Evolutionary conservation across 257 asterid species (phyloP).

Genomic region (Lithospermum erythrorhizon): DNA sequence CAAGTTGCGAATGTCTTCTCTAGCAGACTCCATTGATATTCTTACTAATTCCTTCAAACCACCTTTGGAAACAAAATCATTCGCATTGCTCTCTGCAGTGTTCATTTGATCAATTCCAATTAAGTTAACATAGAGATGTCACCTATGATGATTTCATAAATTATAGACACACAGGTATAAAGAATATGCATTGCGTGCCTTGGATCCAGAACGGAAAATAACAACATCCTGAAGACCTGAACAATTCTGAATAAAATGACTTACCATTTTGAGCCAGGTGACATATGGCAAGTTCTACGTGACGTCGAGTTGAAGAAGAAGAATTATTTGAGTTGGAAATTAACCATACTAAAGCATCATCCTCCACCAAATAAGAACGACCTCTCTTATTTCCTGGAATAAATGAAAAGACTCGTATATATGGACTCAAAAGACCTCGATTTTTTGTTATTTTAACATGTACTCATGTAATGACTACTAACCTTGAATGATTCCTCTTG

Average conservation of each 20-base stretch:
- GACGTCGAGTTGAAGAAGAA: slow-evolving; percentile 58
- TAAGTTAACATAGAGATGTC: too few species aligned
- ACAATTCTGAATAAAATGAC: slow-evolving; percentile 3
- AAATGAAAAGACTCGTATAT: slow-evolving; percentile 10
- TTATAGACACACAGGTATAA: too few species aligned
- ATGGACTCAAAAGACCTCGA: slow-evolving; percentile 1
- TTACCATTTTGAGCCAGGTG: slow-evolving; percentile 94
- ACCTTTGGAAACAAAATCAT: slow-evolving; percentile 53
- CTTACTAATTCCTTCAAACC: slow-evolving; percentile 50
- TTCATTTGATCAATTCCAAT: not conserved
- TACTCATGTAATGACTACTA: slow-evolving; percentile 1
- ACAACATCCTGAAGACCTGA: not conserved
- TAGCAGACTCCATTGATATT: slow-evolving; percentile 55
- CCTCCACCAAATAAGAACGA: slow-evolving; percentile 65
- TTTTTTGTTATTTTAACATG: not conserved
- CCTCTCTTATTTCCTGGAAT: slow-evolving; percentile 57
- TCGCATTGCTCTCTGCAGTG: slow-evolving; percentile 57
- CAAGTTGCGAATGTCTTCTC: slow-evolving; percentile 86
- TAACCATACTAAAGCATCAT: slow-evolving; percentile 68
- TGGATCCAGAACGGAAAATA: not conserved
- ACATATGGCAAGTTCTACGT: slow-evolving; percentile 81
- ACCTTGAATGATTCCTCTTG: slow-evolving; percentile 79
- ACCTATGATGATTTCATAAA: too few species aligned
- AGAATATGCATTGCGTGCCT: not conserved
- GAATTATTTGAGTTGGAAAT: slow-evolving; percentile 45